Evolutionary conservation across 2,329 filamentous ascomycete species (phyloP).

Genomic region (Hortaea sp.): DNA sequence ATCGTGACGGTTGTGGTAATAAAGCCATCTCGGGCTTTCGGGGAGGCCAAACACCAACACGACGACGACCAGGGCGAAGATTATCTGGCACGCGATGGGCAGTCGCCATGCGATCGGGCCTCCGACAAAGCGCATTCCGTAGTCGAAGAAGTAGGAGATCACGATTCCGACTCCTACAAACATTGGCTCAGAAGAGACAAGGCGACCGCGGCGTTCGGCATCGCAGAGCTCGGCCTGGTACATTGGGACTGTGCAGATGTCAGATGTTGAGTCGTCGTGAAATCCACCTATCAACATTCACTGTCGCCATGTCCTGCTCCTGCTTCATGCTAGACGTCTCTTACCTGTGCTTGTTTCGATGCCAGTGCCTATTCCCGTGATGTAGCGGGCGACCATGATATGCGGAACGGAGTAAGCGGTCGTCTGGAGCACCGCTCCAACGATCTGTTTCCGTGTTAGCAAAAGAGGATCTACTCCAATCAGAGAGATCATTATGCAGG

Average conservation of each 20-base stretch:
- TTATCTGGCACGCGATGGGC: slow-evolving; percentile 37
- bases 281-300: no score
- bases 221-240: slow-evolving; percentile 27
- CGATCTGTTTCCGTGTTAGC: slow-evolving; percentile 13
- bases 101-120: slow-evolving; percentile 38
- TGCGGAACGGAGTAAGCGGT: slow-evolving; percentile 34
- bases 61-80: slow-evolving; percentile 29
- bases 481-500: not conserved
- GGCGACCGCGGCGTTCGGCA: slow-evolving; percentile 22
- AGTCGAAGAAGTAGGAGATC: slow-evolving; percentile 26
- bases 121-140: slow-evolving; percentile 29
- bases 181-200: slow-evolving; percentile 25
- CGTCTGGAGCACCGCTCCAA: slow-evolving; percentile 37
- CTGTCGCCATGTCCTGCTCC: no score
- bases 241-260: slow-evolving; percentile 27
- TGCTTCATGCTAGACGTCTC: not conserved
- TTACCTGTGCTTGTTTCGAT: slow-evolving; percentile 30
- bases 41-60: slow-evolving; percentile 29
- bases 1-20: slow-evolving; percentile 20
- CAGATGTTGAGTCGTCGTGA: no score
- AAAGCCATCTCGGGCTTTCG: slow-evolving; percentile 35
- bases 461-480: not conserved
- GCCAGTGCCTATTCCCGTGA: slow-evolving; percentile 40
- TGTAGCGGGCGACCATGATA: slow-evolving; percentile 37
- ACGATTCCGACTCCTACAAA: slow-evolving; percentile 27